Evolutionary conservation across 495 filamentous ascomycete species (phyloP), one percentile per base, ranked within the genome.

Genomic region (Daldinia concentrica): DNA sequence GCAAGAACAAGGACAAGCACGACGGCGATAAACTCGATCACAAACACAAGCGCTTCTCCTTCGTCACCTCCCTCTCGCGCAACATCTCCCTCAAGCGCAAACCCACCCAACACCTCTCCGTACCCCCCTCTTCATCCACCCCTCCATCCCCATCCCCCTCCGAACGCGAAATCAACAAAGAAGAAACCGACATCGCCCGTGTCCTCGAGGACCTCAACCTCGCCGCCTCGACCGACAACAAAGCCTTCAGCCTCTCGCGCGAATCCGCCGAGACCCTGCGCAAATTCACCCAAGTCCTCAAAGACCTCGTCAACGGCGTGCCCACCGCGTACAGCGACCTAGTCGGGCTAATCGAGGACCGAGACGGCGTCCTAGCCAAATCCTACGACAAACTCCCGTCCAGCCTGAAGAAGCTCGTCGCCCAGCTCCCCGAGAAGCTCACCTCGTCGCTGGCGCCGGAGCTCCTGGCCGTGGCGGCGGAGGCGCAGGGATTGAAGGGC

Each of bases 241-340:
- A 84, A 14, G 87, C 85, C 0, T 88, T 93, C 74, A 97, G 87
- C 78, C 93, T 95, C 45, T 91, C 87, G 0, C 95, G 95, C 12
- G 98, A 87, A 71, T 90, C 89, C 64, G 91, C 90, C 91, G 11
- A 98, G 85, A 75, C 92, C 94, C 82, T 97, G 90, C n/a, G 98
- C 81, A 62, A 90, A 91, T 0, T 82, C 79, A 0, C 95, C 95
- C n/a, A 98, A 86, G 58, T 88, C 83, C 9, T 90, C 59, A 51
- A 4, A 62, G 54, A 57, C 54, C 54, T 57, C 1, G 54, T 36
- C 26, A 19, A 36, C 29, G 54, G 54, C 2, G 54, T 37, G 30
- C 54, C 54, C 15, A 57, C 54, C n/a, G 54, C 54, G 1, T 57
- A 57, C 30, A 1, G 2, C 29, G 54, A 57, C 54, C 54, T 57